phyloP scores from a whole-genome alignment of 352 stramenopile genomes.

The Halophytophthora batemanensis region DNA sequence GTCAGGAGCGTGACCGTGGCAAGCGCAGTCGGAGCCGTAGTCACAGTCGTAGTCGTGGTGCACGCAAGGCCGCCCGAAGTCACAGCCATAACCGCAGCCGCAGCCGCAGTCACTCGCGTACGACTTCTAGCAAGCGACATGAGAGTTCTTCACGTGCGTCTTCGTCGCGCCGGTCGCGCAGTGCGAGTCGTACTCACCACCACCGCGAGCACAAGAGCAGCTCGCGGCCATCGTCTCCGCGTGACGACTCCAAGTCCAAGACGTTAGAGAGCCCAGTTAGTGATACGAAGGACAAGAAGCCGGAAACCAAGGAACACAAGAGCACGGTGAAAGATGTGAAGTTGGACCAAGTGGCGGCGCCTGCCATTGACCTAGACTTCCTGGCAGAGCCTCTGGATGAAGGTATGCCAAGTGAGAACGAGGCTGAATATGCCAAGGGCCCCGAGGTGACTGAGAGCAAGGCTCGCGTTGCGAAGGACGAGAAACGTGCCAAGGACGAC shows the following conservation, averaged over 20 bases:
- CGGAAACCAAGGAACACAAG: constrained; percentile 36
- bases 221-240: constrained; percentile 13
- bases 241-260: constrained; percentile 21
- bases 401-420: constrained; percentile 39
- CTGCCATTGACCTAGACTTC: constrained; percentile 85
- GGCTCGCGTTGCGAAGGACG: constrained; percentile 22
- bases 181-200: constrained; percentile 41
- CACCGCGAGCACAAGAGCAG: constrained; percentile 26
- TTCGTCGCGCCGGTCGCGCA: constrained; percentile 42
- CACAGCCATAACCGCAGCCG: constrained; percentile 54
- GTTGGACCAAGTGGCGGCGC: constrained; percentile 69
- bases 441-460: constrained; percentile 10
- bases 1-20: constrained; percentile 27
- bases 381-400: constrained; percentile 52
- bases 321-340: constrained; percentile 70
- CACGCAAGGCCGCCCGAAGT: constrained; percentile 25
- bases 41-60: constrained; percentile 36
- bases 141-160: constrained; percentile 25
- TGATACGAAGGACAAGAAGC: constrained; percentile 26
- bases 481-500: constrained; percentile 32
- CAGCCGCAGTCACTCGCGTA: constrained; percentile 54
- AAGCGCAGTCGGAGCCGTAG: constrained; percentile 39
- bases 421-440: constrained; percentile 11
- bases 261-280: constrained; percentile 10
- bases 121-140: constrained; percentile 32